Evolutionary conservation across 1,139 yeast species (phyloP).

Genomic region (Saccharomyces hybrid): DNA sequence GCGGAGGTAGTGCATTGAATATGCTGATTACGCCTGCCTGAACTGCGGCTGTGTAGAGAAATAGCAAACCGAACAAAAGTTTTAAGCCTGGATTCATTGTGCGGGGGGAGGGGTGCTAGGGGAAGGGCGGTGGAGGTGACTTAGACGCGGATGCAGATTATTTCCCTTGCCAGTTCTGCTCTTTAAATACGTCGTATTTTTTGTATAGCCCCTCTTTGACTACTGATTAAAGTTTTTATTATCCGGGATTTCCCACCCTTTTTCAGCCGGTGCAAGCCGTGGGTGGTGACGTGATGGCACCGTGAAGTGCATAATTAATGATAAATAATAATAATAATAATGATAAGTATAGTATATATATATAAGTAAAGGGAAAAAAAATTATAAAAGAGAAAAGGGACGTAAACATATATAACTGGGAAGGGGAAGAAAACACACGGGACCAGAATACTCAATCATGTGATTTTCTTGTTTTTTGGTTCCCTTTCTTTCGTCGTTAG

Average conservation of each 20-base stretch:
- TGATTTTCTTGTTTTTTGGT: background rate
- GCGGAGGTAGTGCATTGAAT: background rate
- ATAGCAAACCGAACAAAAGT: background rate
- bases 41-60: background rate
- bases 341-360: background rate
- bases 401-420: background rate
- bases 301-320: background rate
- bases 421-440: background rate
- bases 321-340: background rate
- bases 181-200: background rate
- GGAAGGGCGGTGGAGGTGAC: too few species aligned
- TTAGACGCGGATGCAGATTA: background rate
- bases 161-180: background rate
- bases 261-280: background rate
- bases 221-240: background rate
- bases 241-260: background rate
- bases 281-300: background rate
- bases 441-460: background rate
- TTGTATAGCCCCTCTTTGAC: background rate
- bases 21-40: background rate
- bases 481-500: background rate
- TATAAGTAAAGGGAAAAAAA: background rate
- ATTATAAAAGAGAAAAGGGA: background rate
- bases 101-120: background rate
- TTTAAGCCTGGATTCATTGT: background rate